Evolutionary conservation across 345 rosid species (phyloP).

Genomic region (Limnanthes douglasii): DNA sequence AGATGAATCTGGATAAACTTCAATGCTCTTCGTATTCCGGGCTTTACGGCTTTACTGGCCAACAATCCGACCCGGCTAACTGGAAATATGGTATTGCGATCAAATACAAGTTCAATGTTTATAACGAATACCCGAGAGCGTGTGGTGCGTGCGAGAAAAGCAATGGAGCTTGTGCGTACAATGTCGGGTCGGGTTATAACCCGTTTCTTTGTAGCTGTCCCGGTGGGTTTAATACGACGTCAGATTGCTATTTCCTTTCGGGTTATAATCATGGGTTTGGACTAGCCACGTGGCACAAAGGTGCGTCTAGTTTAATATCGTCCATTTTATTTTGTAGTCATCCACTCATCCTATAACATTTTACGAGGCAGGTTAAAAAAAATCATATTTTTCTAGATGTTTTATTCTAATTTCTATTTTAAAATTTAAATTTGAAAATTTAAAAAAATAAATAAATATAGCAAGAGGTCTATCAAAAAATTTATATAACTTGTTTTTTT

Average conservation of each 20-base stretch:
- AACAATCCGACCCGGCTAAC: constrained; percentile 59
- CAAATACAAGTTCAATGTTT: constrained; percentile 68
- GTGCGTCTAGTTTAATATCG: not conserved
- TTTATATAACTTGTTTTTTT: too few relatives aligned
- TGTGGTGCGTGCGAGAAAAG: constrained; percentile 67
- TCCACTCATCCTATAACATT: too few relatives aligned
- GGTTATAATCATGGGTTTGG: constrained; percentile 16
- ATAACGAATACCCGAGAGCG: constrained; percentile 46
- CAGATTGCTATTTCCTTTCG: constrained; percentile 46
- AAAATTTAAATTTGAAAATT: not conserved
- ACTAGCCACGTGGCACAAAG: constrained; percentile 14
- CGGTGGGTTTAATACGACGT: constrained; percentile 48
- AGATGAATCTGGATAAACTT: constrained; percentile 57
- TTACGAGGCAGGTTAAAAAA: too few relatives aligned
- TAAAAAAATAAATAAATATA: too few relatives aligned
- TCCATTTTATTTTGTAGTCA: not conserved
- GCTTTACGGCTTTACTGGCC: constrained; percentile 63
- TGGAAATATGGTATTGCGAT: constrained; percentile 86
- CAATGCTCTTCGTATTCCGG: constrained; percentile 60
- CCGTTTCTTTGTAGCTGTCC: constrained; percentile 61
- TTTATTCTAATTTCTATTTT: not conserved
- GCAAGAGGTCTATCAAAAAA: too few relatives aligned
- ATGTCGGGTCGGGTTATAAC: constrained; percentile 21
- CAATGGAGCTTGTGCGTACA: constrained; percentile 67
- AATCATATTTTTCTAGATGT: too few relatives aligned